Evolutionary conservation across 2,329 filamentous ascomycete species (phyloP).

Genomic region (Curvularia verruculosa): DNA sequence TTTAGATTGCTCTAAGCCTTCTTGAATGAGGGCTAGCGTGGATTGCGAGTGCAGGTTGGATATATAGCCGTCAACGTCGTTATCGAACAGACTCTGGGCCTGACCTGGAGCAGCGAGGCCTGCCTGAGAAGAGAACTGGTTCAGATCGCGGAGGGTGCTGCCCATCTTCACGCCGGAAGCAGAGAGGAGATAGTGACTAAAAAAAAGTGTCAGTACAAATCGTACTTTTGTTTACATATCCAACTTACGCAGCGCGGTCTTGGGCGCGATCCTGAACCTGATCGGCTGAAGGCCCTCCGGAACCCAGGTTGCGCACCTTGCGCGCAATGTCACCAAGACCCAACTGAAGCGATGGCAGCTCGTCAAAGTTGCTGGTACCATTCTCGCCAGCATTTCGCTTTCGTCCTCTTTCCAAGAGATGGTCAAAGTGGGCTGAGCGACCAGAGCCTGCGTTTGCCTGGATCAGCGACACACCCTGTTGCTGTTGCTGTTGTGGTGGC

Average conservation of each 20-base stretch:
- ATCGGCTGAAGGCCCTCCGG: conserved; percentile 68
- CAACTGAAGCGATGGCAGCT: conserved; percentile 87
- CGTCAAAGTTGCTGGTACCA: conserved; percentile 65
- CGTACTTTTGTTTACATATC: background rate
- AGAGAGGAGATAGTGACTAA: conserved; percentile 86
- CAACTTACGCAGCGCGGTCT: conserved; percentile 59
- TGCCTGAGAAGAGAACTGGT: conserved; percentile 71
- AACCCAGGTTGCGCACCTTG: conserved; percentile 77
- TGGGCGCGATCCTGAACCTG: conserved; percentile 51
- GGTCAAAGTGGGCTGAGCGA: conserved; percentile 68
- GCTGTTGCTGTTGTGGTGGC: conserved; percentile 25
- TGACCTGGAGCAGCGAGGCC: conserved; percentile 64
- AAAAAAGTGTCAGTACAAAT: conserved; percentile 22
- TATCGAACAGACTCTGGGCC: conserved; percentile 55
- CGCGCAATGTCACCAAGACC: conserved; percentile 85
- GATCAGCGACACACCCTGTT: conserved; percentile 41
- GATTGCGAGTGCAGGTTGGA: conserved; percentile 88
- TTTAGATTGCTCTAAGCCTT: conserved; percentile 87
- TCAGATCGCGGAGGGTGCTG: conserved; percentile 83
- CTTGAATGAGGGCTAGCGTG: conserved; percentile 86
- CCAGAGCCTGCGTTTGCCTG: conserved; percentile 41
- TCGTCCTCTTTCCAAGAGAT: conserved; percentile 66
- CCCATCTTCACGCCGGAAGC: conserved; percentile 92
- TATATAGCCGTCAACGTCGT: conserved; percentile 73
- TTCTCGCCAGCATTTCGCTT: conserved; percentile 73